phyloP scores from a whole-genome alignment of 345 rosid genomes.

The Linum lewisii region DNA sequence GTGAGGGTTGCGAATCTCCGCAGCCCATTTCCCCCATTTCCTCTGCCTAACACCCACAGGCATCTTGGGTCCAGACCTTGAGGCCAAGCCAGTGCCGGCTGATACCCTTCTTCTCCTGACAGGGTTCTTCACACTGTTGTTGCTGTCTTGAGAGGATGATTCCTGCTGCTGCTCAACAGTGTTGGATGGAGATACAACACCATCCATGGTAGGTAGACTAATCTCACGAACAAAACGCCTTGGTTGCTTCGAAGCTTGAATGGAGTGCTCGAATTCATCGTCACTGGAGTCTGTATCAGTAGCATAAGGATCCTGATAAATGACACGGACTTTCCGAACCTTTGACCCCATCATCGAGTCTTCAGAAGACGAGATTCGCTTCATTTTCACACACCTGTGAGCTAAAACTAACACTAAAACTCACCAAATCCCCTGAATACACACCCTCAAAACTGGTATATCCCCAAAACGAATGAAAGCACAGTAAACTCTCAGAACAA shows the following conservation, averaged over 20 bases:
- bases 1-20: constrained; percentile 66
- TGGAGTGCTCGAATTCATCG: constrained; percentile 39
- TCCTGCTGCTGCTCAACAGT: constrained; percentile 23
- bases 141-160: constrained; percentile 62
- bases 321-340: constrained; percentile 52
- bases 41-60: constrained; percentile 71
- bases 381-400: constrained; percentile 12
- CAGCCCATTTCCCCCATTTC: constrained; percentile 93
- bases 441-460: constrained; percentile 8
- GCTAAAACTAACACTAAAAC: no score
- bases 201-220: constrained; percentile 24
- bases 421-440: constrained; percentile 27
- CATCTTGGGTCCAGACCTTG: constrained; percentile 4
- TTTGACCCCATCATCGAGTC: constrained; percentile 20
- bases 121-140: constrained; percentile 31
- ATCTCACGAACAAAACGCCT: constrained; percentile 61
- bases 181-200: neutral
- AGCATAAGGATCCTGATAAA: constrained; percentile 71
- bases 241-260: constrained; percentile 1
- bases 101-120: constrained; percentile 17
- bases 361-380: constrained; percentile 10
- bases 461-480: no score
- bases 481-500: neutral
- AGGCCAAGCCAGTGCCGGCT: constrained; percentile 10
- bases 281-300: constrained; percentile 81